Percentiles rank a stretch among this genome's conserved stretches.
These are phyloP conservation scores for Solanum hybrid DNA, from an alignment of 305 asterid species.

Conservation along the genomic window DNA sequence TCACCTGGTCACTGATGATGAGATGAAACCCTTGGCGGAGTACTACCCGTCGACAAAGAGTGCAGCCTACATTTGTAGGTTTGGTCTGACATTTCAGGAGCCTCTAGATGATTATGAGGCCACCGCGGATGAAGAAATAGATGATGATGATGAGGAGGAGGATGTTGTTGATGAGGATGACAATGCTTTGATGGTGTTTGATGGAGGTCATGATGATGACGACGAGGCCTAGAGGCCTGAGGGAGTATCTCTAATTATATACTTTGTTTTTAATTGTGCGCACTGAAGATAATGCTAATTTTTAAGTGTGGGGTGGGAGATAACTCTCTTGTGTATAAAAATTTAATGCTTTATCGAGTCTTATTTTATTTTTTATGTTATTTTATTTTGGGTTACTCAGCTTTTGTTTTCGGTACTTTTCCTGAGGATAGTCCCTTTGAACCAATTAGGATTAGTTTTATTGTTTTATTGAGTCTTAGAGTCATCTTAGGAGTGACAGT, in stretches of 20 bases:
- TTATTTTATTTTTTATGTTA: too few species aligned
- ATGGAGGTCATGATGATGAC: not conserved
- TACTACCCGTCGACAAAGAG: not conserved
- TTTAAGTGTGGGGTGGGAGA: not conserved
- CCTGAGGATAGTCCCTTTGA: not conserved
- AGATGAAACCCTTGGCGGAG: not conserved
- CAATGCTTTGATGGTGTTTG: not conserved
- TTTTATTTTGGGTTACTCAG: too few species aligned
- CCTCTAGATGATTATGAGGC: not conserved
- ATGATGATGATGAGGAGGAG: too few species aligned
- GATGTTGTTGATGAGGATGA: not conserved
- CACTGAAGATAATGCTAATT: not conserved
- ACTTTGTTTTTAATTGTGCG: too few species aligned
- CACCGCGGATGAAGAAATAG: not conserved
- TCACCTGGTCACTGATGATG: not conserved
- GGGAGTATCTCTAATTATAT: not conserved
- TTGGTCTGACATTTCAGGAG: too few species aligned
- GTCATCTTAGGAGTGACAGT: not conserved
- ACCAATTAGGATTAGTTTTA: not conserved
- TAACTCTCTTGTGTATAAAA: not conserved
- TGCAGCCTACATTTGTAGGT: not conserved
- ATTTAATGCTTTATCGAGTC: not conserved
- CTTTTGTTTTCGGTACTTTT: too few species aligned
- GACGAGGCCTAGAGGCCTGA: not conserved
- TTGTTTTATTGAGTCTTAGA: not conserved